Percentiles rank a stretch among this genome's conserved stretches.
These are phyloP conservation scores for Massariosphaeria phaeospora DNA, from an alignment of 495 filamentous ascomycete genomes.

Conservation along the genomic window DNA sequence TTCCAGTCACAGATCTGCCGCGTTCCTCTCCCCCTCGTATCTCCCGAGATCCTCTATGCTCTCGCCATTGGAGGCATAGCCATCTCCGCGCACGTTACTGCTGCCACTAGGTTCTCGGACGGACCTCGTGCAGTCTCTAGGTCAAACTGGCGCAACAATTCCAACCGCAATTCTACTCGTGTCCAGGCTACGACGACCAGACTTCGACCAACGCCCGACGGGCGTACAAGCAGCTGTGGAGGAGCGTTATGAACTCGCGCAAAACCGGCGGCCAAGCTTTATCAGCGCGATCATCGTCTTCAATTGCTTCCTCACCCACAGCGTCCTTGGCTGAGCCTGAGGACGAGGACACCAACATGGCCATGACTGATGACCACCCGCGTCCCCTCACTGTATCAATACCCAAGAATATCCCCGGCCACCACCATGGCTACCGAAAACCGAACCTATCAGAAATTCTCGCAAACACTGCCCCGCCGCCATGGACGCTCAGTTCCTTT, in stretches of 20 bases:
- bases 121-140: slow-evolving; percentile 22
- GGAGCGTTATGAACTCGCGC: slow-evolving; percentile 31
- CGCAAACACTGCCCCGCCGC: slow-evolving; percentile 76
- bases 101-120: slow-evolving; percentile 22
- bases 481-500: slow-evolving; percentile 90
- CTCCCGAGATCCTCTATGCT: too few relatives aligned
- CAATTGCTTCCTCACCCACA: slow-evolving; percentile 30
- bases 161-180: slow-evolving; percentile 24
- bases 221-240: slow-evolving; percentile 32
- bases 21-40: slow-evolving; percentile 5
- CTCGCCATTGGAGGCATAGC: slow-evolving; percentile 1
- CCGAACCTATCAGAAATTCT: slow-evolving; percentile 86
- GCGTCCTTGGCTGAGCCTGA: slow-evolving; percentile 20
- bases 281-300: slow-evolving; percentile 28
- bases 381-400: slow-evolving; percentile 61
- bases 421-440: slow-evolving; percentile 60
- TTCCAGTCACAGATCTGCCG: not conserved
- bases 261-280: slow-evolving; percentile 18
- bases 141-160: slow-evolving; percentile 33
- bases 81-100: slow-evolving; percentile 9
- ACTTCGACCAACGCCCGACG: slow-evolving; percentile 21
- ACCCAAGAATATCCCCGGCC: slow-evolving; percentile 41
- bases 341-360: slow-evolving; percentile 49
- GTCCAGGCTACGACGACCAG: slow-evolving; percentile 22
- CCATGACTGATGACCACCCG: slow-evolving; percentile 41